Conservation (phyloP, 768 basidiomycete genomes). For the Leccinum ochraceum region DNA sequence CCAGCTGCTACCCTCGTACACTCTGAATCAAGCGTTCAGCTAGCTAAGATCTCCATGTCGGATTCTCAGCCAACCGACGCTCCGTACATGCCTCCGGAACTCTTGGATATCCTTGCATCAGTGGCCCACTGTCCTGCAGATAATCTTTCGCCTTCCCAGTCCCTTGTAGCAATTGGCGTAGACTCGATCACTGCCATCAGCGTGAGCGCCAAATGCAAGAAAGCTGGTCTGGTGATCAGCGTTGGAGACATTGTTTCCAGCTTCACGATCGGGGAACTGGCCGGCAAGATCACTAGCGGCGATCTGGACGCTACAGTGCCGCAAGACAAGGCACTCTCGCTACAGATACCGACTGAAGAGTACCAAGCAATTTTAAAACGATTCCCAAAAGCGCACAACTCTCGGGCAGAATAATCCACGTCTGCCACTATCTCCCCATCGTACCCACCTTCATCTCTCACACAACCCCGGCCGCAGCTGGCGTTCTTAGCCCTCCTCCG, state of each 20-base stretch:
- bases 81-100: conserved; percentile 8
- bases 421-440: conserved; percentile 88
- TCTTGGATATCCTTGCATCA: conserved; percentile 14
- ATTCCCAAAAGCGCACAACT: conserved; percentile 49
- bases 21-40: not conserved
- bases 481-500: conserved; percentile 71
- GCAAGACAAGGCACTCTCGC: not conserved
- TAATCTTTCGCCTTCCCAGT: conserved; percentile 35
- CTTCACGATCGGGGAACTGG: conserved; percentile 28
- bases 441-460: conserved; percentile 57
- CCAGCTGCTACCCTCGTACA: conserved; percentile 5
- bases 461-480: conserved; percentile 35
- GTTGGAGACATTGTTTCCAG: conserved; percentile 38
- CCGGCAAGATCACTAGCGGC: conserved; percentile 7
- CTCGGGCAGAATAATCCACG: conserved; percentile 88
- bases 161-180: conserved; percentile 43
- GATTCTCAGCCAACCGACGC: not conserved
- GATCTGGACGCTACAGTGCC: not conserved
- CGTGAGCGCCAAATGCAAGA: conserved; percentile 41
- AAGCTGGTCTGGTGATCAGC: conserved; percentile 34
- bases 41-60: not conserved
- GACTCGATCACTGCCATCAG: conserved; percentile 54
- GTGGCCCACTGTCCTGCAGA: conserved; percentile 31
- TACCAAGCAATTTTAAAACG: conserved; percentile 10
- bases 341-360: conserved; percentile 15